phyloP scores from a whole-genome alignment of 192 early-diverging fungal genomes.

The Backusella liffmaniae region DNA sequence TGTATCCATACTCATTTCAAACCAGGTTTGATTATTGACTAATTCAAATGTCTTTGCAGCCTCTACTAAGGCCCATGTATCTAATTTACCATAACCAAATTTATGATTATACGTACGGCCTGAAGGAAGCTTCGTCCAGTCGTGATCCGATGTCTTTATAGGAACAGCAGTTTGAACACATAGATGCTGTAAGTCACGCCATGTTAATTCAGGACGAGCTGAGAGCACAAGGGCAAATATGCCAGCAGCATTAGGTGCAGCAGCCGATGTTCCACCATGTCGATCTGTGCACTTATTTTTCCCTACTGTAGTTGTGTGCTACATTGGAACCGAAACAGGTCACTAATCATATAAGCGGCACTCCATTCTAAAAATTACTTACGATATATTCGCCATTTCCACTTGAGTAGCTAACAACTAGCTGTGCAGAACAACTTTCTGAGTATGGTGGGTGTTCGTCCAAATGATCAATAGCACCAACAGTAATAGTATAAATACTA shows the following conservation, averaged over 20 bases:
- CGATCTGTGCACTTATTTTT: constrained; percentile 61
- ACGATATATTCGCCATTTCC: constrained; percentile 76
- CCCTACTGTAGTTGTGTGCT: constrained; percentile 78
- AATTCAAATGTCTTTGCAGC: constrained; percentile 61
- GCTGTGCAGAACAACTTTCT: constrained; percentile 85
- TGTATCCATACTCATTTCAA: constrained; percentile 38
- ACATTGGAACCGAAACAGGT: background rate
- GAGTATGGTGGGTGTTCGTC: constrained; percentile 82
- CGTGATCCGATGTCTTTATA: constrained; percentile 60
- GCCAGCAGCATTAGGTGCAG: constrained; percentile 87
- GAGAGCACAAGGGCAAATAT: constrained; percentile 79
- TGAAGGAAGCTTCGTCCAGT: constrained; percentile 66
- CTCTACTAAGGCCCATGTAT: constrained; percentile 75
- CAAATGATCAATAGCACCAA: constrained; percentile 82
- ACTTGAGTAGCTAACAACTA: constrained; percentile 86
- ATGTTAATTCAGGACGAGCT: constrained; percentile 80
- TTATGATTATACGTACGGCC: constrained; percentile 84
- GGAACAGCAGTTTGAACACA: constrained; percentile 73
- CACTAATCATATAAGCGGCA: background rate
- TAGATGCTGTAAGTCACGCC: constrained; percentile 89
- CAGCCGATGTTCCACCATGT: constrained; percentile 91
- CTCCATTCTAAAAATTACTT: constrained; percentile 27
- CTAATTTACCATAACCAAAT: constrained; percentile 88
- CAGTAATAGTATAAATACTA: constrained; percentile 92
- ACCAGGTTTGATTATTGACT: constrained; percentile 62